A percentile compares a stretch with the other conserved stretches of the same genome.
phyloP scores from a whole-genome alignment of 768 basidiomycete genomes.

The Russula emetica region DNA sequence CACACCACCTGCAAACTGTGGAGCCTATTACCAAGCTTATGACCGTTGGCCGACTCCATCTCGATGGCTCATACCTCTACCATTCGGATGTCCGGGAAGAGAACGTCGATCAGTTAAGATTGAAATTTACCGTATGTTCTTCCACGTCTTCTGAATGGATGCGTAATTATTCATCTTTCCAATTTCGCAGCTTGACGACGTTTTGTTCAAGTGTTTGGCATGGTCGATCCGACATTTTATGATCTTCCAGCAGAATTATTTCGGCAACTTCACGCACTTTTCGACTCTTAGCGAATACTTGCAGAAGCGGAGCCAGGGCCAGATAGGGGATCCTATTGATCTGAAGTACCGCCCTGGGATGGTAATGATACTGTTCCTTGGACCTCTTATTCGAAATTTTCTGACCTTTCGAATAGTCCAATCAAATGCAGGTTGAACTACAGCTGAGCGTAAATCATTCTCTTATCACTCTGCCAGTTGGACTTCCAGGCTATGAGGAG shows the following conservation, averaged over 20 bases:
- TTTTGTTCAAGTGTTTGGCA: slow-evolving; percentile 68
- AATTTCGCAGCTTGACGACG: slow-evolving; percentile 43
- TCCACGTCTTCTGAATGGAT: slow-evolving; percentile 1
- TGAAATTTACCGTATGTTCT: slow-evolving; percentile 56
- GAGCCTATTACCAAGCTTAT: slow-evolving; percentile 59
- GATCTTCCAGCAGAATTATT: slow-evolving; percentile 88
- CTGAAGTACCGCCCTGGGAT: slow-evolving; percentile 76
- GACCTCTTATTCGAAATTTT: neutral
- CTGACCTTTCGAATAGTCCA: slow-evolving; percentile 48
- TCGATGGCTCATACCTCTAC: slow-evolving; percentile 73
- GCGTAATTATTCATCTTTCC: neutral
- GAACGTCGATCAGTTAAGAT: slow-evolving; percentile 70
- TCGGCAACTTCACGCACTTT: slow-evolving; percentile 91
- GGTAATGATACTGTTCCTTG: slow-evolving; percentile 40
- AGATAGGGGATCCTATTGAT: slow-evolving; percentile 76
- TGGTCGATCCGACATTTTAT: slow-evolving; percentile 90
- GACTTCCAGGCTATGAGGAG: slow-evolving; percentile 58
- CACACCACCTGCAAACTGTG: slow-evolving; percentile 63
- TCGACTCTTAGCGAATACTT: slow-evolving; percentile 84
- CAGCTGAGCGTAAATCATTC: slow-evolving; percentile 49
- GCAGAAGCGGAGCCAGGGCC: slow-evolving; percentile 55
- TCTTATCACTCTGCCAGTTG: slow-evolving; percentile 59
- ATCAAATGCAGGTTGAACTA: slow-evolving; percentile 75
- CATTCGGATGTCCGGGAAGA: slow-evolving; percentile 62
- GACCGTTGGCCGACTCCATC: slow-evolving; percentile 48